Base-by-base conservation (phyloP, 2,329 filamentous ascomycete genomes). In the Nemania sp. region DNA sequence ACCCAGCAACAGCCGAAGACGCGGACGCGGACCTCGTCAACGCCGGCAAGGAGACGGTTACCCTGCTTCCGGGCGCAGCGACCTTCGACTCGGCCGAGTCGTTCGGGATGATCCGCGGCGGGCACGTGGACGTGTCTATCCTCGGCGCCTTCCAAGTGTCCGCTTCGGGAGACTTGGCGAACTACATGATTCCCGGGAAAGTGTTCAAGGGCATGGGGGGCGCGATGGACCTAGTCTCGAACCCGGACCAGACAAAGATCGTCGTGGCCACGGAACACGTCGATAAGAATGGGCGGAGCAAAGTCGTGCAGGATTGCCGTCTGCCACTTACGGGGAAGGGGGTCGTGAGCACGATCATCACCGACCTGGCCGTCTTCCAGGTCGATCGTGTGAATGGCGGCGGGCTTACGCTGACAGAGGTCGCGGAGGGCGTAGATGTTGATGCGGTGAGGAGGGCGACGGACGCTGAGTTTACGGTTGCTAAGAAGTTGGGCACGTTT, bases 131-230 rank as follows among this genome's bases (percentile, higher is more conserved):
- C 66, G 86, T 95, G 5, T 91, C 88, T 0, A 91, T 95, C 65
- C 80, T 95, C 0, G 90, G 90, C 3, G 87, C 90, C 2, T 83
- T 93, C 61, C 89, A 95, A 74, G 90, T 94, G 19, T 87, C 84
- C 60, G 89, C 89, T 0, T 78, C 81, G 2, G 90, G 90, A 22
- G 90, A 95, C 68, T 73, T 95, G 48, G 90, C 90, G 40, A 94
- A 94, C 73, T 95, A 90, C 78, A 94, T 94, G 87, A 88, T 95
- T 59, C 90, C 90, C 0, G 90, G 90, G 20, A 94, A 93, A 72
- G 83, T 90, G 9, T 85, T 91, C 73, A 94, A 94, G 78, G 90
- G 90, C 15, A 94, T 95, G 86, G 90, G 90, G 56, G 86, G 86
- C 23, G 86, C 86, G 15, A 89, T 89, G 86, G 86, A 89, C 67